A percentile compares a stretch with the other conserved stretches of the same genome.
Conservation (phyloP, 257 asterid genomes). For the Marsdenia floribunda region DNA sequence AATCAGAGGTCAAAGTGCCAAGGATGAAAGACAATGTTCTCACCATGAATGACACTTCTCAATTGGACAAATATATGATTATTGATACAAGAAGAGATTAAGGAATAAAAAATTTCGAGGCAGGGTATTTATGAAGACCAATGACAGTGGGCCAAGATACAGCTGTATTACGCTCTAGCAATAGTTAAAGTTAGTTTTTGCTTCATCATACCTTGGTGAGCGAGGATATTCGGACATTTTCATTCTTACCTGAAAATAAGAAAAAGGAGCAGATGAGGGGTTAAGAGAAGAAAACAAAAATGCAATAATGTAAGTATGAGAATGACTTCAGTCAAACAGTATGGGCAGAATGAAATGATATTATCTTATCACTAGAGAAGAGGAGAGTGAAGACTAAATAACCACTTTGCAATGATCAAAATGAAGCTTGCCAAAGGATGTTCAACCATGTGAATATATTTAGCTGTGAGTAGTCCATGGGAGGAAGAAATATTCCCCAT, state of each 20-base stretch:
- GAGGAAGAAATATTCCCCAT: slow-evolving; percentile 9
- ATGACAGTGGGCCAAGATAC: neutral
- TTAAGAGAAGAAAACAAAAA: slow-evolving; percentile 2
- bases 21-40: neutral
- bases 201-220: slow-evolving; percentile 45
- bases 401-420: slow-evolving; percentile 1
- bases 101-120: neutral
- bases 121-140: neutral
- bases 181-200: neutral
- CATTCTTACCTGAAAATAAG: slow-evolving; percentile 57
- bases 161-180: neutral
- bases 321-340: neutral
- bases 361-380: neutral
- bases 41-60: neutral
- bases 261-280: slow-evolving; percentile 1
- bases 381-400: neutral
- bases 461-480: neutral
- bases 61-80: neutral
- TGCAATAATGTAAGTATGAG: slow-evolving; percentile 7
- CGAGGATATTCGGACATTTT: slow-evolving; percentile 90
- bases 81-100: neutral
- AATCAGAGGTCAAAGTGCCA: slow-evolving; percentile 1
- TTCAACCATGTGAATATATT: neutral
- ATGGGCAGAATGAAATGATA: neutral
- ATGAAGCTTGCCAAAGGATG: slow-evolving; percentile 2